A percentile compares a stretch with the other conserved stretches of the same genome.
Evolutionary conservation across 495 filamentous ascomycete genomes (phyloP).

Genomic region (Patellaria atrata): DNA sequence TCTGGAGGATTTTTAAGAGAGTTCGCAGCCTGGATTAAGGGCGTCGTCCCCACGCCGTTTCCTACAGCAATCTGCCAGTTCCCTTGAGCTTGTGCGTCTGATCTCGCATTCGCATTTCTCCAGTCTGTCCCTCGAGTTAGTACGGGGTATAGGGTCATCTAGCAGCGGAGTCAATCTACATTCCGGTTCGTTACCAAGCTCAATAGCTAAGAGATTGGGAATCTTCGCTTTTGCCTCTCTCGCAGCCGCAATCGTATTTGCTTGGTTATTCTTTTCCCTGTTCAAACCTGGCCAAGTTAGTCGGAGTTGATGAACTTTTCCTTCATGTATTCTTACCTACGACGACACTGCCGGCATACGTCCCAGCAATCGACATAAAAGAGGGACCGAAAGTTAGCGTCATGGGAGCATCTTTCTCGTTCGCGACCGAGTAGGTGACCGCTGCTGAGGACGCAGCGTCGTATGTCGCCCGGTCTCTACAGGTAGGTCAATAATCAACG

Average conservation of each 20-base stretch:
- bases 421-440: constrained; percentile 42
- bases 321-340: constrained; percentile 43
- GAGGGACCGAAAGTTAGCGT: constrained; percentile 41
- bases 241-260: constrained; percentile 42
- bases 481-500: too few relatives aligned
- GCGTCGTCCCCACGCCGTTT: constrained; percentile 30
- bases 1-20: constrained; percentile 38
- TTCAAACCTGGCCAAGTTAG: too few relatives aligned
- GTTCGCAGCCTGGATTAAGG: constrained; percentile 46
- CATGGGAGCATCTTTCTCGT: constrained; percentile 36
- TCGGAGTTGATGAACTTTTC: constrained; percentile 40
- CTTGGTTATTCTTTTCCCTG: constrained; percentile 39
- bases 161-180: constrained; percentile 42
- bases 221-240: constrained; percentile 32
- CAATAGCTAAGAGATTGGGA: constrained; percentile 40
- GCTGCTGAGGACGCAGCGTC: constrained; percentile 35
- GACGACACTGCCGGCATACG: constrained; percentile 39
- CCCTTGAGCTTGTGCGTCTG: constrained; percentile 40
- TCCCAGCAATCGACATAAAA: constrained; percentile 38
- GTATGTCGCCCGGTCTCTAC: constrained; percentile 42
- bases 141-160: constrained; percentile 37
- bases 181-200: constrained; percentile 48
- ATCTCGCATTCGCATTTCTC: constrained; percentile 37
- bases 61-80: constrained; percentile 40
- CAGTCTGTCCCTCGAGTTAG: too few relatives aligned